Base-by-base conservation (phyloP, 176 grass and related monocot species). In the Ensete glaucum region DNA sequence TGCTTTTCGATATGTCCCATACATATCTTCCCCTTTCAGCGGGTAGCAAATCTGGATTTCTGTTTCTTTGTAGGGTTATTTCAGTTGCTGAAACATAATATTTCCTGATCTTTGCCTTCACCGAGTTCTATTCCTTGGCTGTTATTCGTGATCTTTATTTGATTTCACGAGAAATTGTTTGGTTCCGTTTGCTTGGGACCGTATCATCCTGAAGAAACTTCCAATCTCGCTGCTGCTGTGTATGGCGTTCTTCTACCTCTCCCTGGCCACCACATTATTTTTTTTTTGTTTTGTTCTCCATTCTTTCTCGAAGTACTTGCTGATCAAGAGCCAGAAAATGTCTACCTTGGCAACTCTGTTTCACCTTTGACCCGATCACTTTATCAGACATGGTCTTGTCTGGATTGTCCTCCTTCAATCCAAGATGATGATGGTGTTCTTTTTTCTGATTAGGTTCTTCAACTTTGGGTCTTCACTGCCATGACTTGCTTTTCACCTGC, bases 311-410 rank as follows among this genome's bases (percentile, higher is more conserved):
- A 27, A 22, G 13, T 16, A 34, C 26, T 43, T 16, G 16, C 26
- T 43, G 66, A 16, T 65, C 9, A 26, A 25, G 23, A 24, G 23
- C 20, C 24, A 24, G 27, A 15, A 34, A 67, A 67, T 19, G n/a
- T n/a, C 48, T 43, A 70, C 67, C 50, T 70, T 50, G 16, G 9
- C 43, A 70, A 20, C 67, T 17, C 66, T 16, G 6, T 70, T 50
- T 70, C 16, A 51, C 17, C n/a, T 70, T 70, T 70, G 67, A 70
- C 67, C n/a, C 48, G 16, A 51, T 70, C 67, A 51, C 67, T 70
- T 70, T 51, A 50, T 50, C 15, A 22, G 17, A 50, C 9, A 7
- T 51, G 50, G 16, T 69, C 34, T 69, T 59, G 29, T 48, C 43
- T 69, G 43, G 34, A 70, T 67, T 15, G 50, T 2, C 49, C 5